A percentile compares a stretch with the other conserved stretches of the same genome.
phyloP scores from a whole-genome alignment of 257 asterid species.

The Solanum ahanhuiri region DNA sequence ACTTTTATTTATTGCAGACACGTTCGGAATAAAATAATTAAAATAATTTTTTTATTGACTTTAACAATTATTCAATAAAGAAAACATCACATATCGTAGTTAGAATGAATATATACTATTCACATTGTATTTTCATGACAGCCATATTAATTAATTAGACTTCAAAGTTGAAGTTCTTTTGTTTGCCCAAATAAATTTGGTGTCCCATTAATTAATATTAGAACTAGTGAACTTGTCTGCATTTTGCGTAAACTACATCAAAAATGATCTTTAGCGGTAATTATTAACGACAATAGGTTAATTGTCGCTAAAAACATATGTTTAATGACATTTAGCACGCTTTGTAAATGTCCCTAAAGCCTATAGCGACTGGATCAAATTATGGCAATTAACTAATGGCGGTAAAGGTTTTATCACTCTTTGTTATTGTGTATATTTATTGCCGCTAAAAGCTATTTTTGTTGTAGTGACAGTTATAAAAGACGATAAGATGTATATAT shows the following conservation, averaged over 20 bases:
- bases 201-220: background rate
- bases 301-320: no score
- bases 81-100: background rate
- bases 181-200: background rate
- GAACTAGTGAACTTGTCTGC: background rate
- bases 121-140: background rate
- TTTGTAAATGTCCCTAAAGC: background rate
- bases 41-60: background rate
- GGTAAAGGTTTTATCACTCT: background rate
- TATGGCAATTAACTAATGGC: background rate
- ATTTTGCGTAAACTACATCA: no score
- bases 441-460: no score
- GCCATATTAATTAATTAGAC: background rate
- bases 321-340: background rate
- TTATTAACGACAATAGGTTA: background rate
- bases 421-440: no score
- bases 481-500: background rate
- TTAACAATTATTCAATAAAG: background rate
- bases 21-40: background rate
- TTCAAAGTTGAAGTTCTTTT: background rate
- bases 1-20: background rate
- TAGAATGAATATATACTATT: background rate
- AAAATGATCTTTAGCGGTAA: background rate
- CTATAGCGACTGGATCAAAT: background rate
- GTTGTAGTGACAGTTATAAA: background rate